Evolutionary conservation across 495 filamentous ascomycete species (phyloP), one percentile per base, ranked within the genome.

Genomic region (Xylaria scruposa): DNA sequence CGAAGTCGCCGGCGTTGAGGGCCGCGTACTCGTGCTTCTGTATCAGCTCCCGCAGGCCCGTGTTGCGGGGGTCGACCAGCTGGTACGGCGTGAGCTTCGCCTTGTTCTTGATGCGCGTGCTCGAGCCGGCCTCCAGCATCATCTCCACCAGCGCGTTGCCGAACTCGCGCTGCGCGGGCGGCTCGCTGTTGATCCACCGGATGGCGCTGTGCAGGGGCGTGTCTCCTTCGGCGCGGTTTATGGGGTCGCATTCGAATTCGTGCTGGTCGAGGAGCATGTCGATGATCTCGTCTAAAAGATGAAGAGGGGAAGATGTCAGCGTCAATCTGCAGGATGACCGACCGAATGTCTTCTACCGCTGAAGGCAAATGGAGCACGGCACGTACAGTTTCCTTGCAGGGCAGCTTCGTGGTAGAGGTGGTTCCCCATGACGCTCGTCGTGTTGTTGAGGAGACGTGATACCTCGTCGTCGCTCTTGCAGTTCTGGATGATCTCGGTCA

Each of bases 191-290:
- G 80, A 93, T 90, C 81, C 90, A 97, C 40, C 92, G 89, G 47
- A 99, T 91, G 19, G 94, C 94, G 76, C 88, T 88, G 85, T 99
- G 96, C 46, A 99, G 86, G 9, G 95, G 95, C 1, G 94, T 98
- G 81, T 98, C 94, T 69, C 89, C 88, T 72, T 98, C 96, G 77
- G 89, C 72, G 38, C 90, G 90, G 79, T 91, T 93, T 67, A 93
- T 73, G 7, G 93, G 93, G 85, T 99, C 96, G 80, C 96, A 97
- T 86, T 99, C 96, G 80, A 99, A 91, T 68, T 89, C 93, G 69
- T 94, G 90, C 79, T 97, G 94, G 85, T 99, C 97, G 70, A 99
- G 95, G 61, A 99, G 90, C 68, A 88, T 73, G 82, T 99, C 96
- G 83, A 98, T 92, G 26, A 93, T 88, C 74, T 98, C 95, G 84